A percentile compares a stretch with the other conserved stretches of the same genome.
Evolutionary conservation across 148 eudicot genomes (phyloP).

Genomic region (Hydrangea macrophylla): DNA sequence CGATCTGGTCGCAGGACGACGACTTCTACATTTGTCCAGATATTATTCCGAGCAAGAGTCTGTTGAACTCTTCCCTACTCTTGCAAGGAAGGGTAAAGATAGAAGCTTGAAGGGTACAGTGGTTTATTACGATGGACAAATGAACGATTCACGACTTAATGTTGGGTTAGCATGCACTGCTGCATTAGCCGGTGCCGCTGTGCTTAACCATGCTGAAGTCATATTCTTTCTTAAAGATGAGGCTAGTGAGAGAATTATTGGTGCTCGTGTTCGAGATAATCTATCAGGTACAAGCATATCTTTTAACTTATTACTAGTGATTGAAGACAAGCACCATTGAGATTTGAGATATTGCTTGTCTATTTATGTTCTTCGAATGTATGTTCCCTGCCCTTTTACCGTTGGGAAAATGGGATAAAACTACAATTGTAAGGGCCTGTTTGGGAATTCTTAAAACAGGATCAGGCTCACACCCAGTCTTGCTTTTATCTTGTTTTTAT

Average conservation of each 20-base stretch:
- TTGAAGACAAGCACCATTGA: neutral
- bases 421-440: no score
- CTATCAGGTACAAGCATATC: slow-evolving; percentile 54
- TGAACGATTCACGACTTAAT: slow-evolving; percentile 92
- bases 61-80: slow-evolving; percentile 88
- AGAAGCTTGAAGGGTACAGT: slow-evolving; percentile 89
- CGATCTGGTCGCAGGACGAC: slow-evolving; percentile 80
- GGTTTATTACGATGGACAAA: slow-evolving; percentile 95
- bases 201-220: slow-evolving; percentile 92
- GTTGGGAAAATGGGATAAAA: neutral
- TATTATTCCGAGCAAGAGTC: slow-evolving; percentile 90
- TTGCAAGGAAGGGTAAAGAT: slow-evolving; percentile 57
- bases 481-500: no score
- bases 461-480: no score
- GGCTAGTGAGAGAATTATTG: slow-evolving; percentile 55
- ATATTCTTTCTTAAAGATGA: slow-evolving; percentile 78
- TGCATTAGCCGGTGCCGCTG: slow-evolving; percentile 89
- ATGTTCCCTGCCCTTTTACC: neutral
- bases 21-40: slow-evolving; percentile 76
- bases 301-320: neutral
- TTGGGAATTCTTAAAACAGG: no score
- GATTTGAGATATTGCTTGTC: neutral
- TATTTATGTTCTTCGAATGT: neutral
- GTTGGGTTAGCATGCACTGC: slow-evolving; percentile 91
- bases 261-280: slow-evolving; percentile 75